Evolutionary conservation across 2,329 filamentous ascomycete species (phyloP), one percentile per base, ranked within the genome.

Genomic region (Cladophialophora chaetospira): DNA sequence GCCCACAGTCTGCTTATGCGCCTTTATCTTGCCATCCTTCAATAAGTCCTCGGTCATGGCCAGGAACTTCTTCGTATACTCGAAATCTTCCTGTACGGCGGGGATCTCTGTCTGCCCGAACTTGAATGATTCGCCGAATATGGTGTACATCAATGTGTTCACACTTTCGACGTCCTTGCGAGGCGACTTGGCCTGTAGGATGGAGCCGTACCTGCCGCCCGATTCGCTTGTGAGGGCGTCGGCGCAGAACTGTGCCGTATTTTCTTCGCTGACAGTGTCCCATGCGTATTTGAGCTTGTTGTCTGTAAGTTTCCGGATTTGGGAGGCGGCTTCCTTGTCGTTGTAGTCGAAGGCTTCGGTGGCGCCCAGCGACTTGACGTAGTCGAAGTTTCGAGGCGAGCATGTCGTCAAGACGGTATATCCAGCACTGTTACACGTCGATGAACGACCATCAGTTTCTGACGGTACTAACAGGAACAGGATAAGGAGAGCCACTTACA

Each of bases 341-440:
- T 57, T 80, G 64, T 81, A 80, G 61, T 81, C 78, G 47, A 78
- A 77, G 0, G 73, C 74, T 1, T 71, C 61, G 9, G 60, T 67
- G 1, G 77, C 77, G 0, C 80, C 79, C 0, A 81, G 73, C 4
- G 63, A 61, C 61, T 73, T 75, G n/a, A 77, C 66, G 50, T 73
- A 73, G 0, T 72, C 73, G 19, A 76, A 75, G 65, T 81, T 81
- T 28, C 68, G 71, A 3, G 67, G 68, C 5, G 71, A 72, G 1
- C 72, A 71, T 0, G 75, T 74, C 2, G 69, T 70, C 52, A 75
- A 62, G 9, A 80, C 75, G 13, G 71, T 70, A 49, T 75, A 70
- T 3, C 76, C 75, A 10, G 73, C 64, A 1, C 59, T 62, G 38
- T 35, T 17, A 8, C 28, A 2, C 6, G n/a, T 8, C 10, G 15